A percentile compares a stretch with the other conserved stretches of the same genome.
Evolutionary conservation across 208 protist species (phyloP).

Genomic region (Herpetomonas tarakana): DNA sequence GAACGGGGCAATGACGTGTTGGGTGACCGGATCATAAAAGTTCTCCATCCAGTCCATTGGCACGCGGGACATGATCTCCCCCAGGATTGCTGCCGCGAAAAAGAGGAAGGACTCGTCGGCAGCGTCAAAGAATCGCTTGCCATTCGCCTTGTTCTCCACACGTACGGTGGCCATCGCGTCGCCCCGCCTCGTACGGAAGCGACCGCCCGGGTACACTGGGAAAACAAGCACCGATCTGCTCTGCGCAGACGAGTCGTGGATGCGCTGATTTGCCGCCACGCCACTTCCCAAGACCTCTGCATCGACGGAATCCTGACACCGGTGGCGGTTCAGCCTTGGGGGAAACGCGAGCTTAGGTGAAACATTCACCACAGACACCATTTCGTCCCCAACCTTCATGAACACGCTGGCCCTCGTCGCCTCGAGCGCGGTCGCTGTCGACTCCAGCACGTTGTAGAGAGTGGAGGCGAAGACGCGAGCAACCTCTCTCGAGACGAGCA

Average conservation of each 20-base stretch:
- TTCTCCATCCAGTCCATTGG: constrained; percentile 68
- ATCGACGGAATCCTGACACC: constrained; percentile 62
- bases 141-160: constrained; percentile 61
- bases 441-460: constrained; percentile 82
- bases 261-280: constrained; percentile 75
- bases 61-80: constrained; percentile 72
- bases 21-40: constrained; percentile 84
- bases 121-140: constrained; percentile 44
- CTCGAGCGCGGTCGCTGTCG: constrained; percentile 38
- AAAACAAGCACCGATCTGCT: constrained; percentile 64
- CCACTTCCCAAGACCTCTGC: constrained; percentile 81
- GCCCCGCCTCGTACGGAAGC: background rate
- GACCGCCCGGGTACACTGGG: background rate
- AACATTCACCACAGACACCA: constrained; percentile 84
- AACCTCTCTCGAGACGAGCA: constrained; percentile 69
- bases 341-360: constrained; percentile 64
- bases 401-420: constrained; percentile 71
- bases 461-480: constrained; percentile 47
- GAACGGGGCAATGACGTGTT: constrained; percentile 85
- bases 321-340: constrained; percentile 64
- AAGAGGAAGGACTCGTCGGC: constrained; percentile 64
- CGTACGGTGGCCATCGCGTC: constrained; percentile 60
- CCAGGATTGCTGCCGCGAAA: constrained; percentile 55
- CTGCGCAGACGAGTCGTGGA: constrained; percentile 29
- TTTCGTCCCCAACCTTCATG: constrained; percentile 66